Conservation (phyloP, 163 green algal species). For the Coccomyxa subellipsoidea region DNA sequence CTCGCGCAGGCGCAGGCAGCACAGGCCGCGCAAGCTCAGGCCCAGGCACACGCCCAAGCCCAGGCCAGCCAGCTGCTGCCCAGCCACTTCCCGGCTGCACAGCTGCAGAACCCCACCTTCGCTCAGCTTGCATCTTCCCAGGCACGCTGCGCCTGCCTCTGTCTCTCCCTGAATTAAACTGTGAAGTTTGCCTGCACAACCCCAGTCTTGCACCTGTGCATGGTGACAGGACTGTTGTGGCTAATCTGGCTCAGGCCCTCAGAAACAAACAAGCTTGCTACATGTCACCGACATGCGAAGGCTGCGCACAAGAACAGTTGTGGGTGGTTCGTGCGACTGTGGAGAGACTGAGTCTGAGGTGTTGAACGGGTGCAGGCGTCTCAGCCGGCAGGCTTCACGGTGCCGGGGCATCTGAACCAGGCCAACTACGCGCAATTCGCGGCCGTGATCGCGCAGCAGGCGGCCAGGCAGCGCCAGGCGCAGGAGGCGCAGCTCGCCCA, state of each 20-base stretch:
- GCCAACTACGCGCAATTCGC: conserved; percentile 6
- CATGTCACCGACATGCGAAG: not conserved
- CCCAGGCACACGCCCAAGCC: not conserved
- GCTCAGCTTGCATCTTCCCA: not conserved
- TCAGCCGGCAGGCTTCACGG: not conserved
- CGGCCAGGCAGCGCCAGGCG: not conserved
- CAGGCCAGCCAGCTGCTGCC: conserved; percentile 3
- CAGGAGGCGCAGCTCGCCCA: conserved; percentile 4
- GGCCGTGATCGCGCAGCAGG: conserved; percentile 1
- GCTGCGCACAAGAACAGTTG: not conserved
- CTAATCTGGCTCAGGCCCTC: too few relatives aligned
- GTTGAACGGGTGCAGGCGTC: not conserved
- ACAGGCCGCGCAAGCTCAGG: not conserved
- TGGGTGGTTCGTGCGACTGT: not conserved
- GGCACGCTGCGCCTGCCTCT: not conserved
- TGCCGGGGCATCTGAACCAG: conserved; percentile 1
- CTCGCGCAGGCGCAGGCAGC: conserved; percentile 3
- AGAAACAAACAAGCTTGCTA: not conserved
- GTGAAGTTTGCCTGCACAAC: not conserved
- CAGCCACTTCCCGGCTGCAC: not conserved
- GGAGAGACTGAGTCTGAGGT: not conserved
- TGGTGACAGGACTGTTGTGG: too few relatives aligned
- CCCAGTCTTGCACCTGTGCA: too few relatives aligned
- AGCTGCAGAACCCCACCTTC: not conserved
- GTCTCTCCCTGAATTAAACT: not conserved